Base-by-base conservation (phyloP, 169 alveolate genomes). In the Hepatocystis sp. region DNA sequence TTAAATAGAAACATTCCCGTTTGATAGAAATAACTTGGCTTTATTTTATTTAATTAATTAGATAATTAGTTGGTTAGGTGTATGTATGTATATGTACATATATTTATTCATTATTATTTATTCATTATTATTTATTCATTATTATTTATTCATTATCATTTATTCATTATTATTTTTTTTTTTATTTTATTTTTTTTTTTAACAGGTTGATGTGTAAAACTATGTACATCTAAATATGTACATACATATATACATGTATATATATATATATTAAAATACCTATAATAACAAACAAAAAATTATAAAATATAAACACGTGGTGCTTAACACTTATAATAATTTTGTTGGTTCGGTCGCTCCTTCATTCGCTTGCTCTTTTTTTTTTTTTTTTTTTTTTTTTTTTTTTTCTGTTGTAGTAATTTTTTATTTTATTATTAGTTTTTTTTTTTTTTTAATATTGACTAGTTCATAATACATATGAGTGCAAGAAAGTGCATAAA, bases 21-120 rank as follows among this genome's bases (percentile, higher is more conserved):
- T n/a, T n/a, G n/a, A n/a, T 46, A 46, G 8, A 46, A n/a, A 46
- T 46, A 13, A 47, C 17, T 13, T 47, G 17, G 0, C 34, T 63
- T 2, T 63, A 27, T 19, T 25, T n/a, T n/a, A n/a, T n/a, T n/a
- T n/a, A 39, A 2, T 23, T 23, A 52, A 52, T 23, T 30, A 39
- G 21, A 13, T 15, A 52, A 23, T 21, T 52, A 15, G n/a, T 52
- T 52, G 10, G 3, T 21, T 11, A 52, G 42, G n/a, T 19, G n/a
- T 52, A 13, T 52, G 30, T 39, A 52, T 23, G 21, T 52, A 52
- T 39, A n/a, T 30, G 64, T 52, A 7, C 42, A 30, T 4, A 21
- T 52, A 23, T 52, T 52, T 52, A 19, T 49, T 49, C 21, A 23
- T 52, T 52, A 23, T 53, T 52, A 25, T 46, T 8, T 46, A 13